A percentile compares a stretch with the other conserved stretches of the same genome.
phyloP scores from a whole-genome alignment of 176 grass and related monocot genomes.

The Oryza nivara region DNA sequence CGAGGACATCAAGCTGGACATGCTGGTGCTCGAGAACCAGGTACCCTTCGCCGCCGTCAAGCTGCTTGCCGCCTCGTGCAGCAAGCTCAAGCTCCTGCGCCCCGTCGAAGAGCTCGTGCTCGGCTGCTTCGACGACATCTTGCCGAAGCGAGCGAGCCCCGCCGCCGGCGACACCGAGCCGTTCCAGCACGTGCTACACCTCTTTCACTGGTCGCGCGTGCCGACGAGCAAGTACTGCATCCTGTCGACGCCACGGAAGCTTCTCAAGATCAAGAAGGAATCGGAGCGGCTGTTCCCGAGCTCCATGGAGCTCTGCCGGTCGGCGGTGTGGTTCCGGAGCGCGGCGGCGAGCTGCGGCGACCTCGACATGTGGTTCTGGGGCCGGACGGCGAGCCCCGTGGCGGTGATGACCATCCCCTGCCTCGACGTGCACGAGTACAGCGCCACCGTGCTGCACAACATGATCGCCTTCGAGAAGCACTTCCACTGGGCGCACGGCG shows the following conservation, averaged over 20 bases:
- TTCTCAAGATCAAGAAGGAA: slow-evolving; percentile 44
- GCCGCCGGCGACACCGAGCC: neutral
- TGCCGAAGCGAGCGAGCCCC: slow-evolving; percentile 1
- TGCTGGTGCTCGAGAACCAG: slow-evolving; percentile 65
- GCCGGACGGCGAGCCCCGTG: slow-evolving; percentile 17
- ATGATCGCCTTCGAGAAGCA: slow-evolving; percentile 55
- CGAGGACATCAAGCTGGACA: slow-evolving; percentile 54
- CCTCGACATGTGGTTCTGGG: slow-evolving; percentile 54
- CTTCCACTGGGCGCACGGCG: slow-evolving; percentile 42
- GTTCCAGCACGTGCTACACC: slow-evolving; percentile 56
- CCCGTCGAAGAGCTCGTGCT: slow-evolving; percentile 48
- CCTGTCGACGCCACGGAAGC: slow-evolving; percentile 37
- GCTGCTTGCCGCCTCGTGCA: slow-evolving; percentile 43
- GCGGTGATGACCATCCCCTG: slow-evolving; percentile 50
- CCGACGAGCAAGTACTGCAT: slow-evolving; percentile 38
- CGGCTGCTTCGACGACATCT: slow-evolving; percentile 50
- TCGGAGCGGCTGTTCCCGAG: slow-evolving; percentile 49
- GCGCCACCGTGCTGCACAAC: slow-evolving; percentile 40
- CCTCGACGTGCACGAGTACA: slow-evolving; percentile 49
- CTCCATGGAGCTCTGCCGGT: slow-evolving; percentile 39
- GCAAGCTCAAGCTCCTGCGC: slow-evolving; percentile 12
- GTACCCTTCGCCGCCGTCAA: slow-evolving; percentile 51
- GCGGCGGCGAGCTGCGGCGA: neutral
- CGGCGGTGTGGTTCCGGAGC: slow-evolving; percentile 45
- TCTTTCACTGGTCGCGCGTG: slow-evolving; percentile 58